phyloP scores from a whole-genome alignment of 306 rosid genomes.

The Rosa multiflora region DNA sequence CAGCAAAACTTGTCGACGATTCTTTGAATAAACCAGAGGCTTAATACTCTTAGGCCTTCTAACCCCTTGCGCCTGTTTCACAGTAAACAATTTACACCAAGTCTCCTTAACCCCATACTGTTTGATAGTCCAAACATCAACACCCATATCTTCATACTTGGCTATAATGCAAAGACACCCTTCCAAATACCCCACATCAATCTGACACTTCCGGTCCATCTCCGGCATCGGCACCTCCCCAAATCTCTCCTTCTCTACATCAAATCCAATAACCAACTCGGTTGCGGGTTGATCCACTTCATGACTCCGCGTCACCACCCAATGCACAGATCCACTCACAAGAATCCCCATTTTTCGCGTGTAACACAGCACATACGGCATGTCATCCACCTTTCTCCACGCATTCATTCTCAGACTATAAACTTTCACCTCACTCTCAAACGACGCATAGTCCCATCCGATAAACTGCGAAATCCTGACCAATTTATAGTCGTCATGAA shows the following conservation, averaged over 20 bases:
- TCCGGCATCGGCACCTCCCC: slow-evolving; percentile 61
- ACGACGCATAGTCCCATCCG: slow-evolving; percentile 30
- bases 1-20: slow-evolving; percentile 41
- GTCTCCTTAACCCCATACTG: slow-evolving; percentile 49
- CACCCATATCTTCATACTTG: slow-evolving; percentile 15
- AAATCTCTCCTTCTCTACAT: slow-evolving; percentile 34
- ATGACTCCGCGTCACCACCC: slow-evolving; percentile 55
- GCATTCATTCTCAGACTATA: slow-evolving; percentile 42
- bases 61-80: slow-evolving; percentile 18
- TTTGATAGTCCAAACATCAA: slow-evolving; percentile 68
- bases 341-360: slow-evolving; percentile 55
- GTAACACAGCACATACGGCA: slow-evolving; percentile 54
- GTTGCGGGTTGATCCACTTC: slow-evolving; percentile 24
- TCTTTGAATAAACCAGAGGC: slow-evolving; percentile 55
- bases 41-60: slow-evolving; percentile 34
- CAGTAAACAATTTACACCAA: slow-evolving; percentile 52
- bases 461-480: slow-evolving; percentile 57
- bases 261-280: slow-evolving; percentile 51
- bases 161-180: slow-evolving; percentile 47
- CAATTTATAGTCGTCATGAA: slow-evolving; percentile 45
- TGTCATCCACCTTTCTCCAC: slow-evolving; percentile 48
- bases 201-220: slow-evolving; percentile 22
- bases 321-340: slow-evolving; percentile 45
- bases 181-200: slow-evolving; percentile 49
- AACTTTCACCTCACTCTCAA: slow-evolving; percentile 46